Base-by-base conservation (phyloP, 1,284 basidiomycete species). In the Irpex sp. region DNA sequence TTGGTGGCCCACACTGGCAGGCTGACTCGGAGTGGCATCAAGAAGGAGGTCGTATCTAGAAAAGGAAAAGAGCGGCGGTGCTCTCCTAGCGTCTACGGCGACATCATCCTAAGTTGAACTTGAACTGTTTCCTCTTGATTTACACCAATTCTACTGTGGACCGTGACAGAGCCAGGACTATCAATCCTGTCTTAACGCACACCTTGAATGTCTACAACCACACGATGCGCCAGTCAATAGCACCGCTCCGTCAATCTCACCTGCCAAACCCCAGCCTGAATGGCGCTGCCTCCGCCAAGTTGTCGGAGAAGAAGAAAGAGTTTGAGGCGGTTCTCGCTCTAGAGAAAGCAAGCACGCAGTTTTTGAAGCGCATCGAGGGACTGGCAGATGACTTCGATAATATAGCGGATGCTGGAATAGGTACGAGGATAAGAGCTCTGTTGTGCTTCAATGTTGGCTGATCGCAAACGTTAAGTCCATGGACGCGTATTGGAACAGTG, bases 221-320 rank as follows among this genome's bases (percentile, higher is more conserved):
- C 31, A 11, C 39, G n/a, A 46, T 88, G 83, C 84, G 86, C 47
- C 81, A 83, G 60, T 89, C 88, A 7, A 72, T 81, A 31, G 79
- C 79, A 8, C 75, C 83, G 1, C 79, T 71, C 63, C 83, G 87
- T 46, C 76, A 78, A 19, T 86, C 85, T 5, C 80, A 84, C 31
- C 58, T 70, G 2, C 69, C 76, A 13, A 73, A 76, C 1, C 79
- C 83, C 43, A 72, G 78, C 5, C 78, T 77, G 33, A 80, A 77
- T 61, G 79, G 83, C 0, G 82, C 83, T 0, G 79, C 83, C 2
- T 67, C 76, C 1, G 78, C 83, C 9, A 87, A 86, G 66, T 78
- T 90, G 39, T 62, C 79, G 1, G 90, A 92, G 70, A 92, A 92
- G 78, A 92, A 90, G 77, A 92, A 90, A 70, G 90, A 92, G 72